Conservation (phyloP, 305 asterid genomes). For the Solanum hybrid region DNA sequence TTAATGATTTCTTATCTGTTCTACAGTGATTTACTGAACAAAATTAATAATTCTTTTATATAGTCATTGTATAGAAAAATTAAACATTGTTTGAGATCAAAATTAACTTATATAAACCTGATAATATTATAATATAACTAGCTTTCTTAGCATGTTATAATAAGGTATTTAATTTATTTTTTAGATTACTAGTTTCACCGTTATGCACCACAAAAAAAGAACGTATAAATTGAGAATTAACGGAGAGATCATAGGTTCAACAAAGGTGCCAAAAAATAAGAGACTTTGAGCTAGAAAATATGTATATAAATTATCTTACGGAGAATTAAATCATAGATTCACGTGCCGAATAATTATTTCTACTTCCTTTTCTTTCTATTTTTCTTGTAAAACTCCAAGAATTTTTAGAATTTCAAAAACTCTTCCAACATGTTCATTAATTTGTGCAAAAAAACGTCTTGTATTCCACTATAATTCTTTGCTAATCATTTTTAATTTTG, state of each 20-base stretch:
- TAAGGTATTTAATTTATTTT: too few relatives aligned
- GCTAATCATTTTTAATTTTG: slow-evolving; percentile 33
- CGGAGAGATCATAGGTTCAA: neutral
- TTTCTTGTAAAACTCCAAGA: neutral
- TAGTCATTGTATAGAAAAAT: neutral
- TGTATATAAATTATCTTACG: neutral
- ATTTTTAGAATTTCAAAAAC: neutral
- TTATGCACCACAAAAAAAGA: neutral
- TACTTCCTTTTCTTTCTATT: neutral
- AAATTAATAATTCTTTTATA: neutral
- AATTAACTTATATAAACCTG: neutral
- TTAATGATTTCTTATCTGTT: neutral
- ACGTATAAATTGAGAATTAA: neutral
- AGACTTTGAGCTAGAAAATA: neutral
- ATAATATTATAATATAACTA: neutral
- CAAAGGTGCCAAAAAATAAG: neutral
- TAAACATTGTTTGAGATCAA: neutral
- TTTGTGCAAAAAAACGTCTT: neutral
- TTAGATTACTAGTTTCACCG: too few relatives aligned
- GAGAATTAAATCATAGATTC: neutral
- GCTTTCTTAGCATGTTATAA: too few relatives aligned
- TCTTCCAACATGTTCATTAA: neutral
- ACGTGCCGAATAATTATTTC: neutral
- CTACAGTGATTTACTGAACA: neutral
- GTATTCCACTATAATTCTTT: slow-evolving; percentile 23